Evolutionary conservation across 129 eudicot genomes (phyloP).

Genomic region (Scalesia atractyloides): DNA sequence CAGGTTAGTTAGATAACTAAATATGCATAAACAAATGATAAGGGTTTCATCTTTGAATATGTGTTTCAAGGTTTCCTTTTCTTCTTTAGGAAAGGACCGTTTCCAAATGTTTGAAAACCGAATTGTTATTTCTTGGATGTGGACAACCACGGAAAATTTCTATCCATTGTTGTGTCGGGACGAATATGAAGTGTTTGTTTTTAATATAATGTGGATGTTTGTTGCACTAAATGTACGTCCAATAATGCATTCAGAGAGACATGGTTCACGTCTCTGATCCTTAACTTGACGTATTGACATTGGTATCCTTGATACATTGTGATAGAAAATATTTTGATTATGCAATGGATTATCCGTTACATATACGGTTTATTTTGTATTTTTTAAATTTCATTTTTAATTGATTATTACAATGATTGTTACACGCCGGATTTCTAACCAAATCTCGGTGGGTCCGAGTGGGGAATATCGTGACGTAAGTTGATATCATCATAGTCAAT

Average conservation of each 20-base stretch:
- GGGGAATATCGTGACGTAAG: no score
- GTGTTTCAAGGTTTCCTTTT: no score
- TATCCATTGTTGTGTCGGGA: neutral
- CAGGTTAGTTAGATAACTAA: no score
- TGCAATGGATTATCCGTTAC: neutral
- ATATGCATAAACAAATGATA: no score
- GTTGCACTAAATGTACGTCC: slow-evolving; percentile 5
- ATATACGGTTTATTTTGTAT: neutral
- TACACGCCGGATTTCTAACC: no score
- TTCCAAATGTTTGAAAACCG: neutral
- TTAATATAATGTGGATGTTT: slow-evolving; percentile 19
- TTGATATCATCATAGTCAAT: no score
- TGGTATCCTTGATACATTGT: slow-evolving; percentile 8
- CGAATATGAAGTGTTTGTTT: slow-evolving; percentile 9
- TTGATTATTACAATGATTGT: neutral
- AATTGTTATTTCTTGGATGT: slow-evolving; percentile 2
- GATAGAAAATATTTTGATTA: neutral
- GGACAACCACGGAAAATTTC: neutral
- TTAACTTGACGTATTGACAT: slow-evolving; percentile 18
- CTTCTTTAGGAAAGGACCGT: no score
- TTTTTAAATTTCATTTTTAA: neutral
- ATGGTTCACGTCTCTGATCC: neutral
- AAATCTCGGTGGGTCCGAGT: no score
- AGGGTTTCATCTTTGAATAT: no score
- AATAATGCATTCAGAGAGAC: slow-evolving; percentile 23